phyloP scores from a whole-genome alignment of 768 basidiomycete genomes.

The Russula emetica region DNA sequence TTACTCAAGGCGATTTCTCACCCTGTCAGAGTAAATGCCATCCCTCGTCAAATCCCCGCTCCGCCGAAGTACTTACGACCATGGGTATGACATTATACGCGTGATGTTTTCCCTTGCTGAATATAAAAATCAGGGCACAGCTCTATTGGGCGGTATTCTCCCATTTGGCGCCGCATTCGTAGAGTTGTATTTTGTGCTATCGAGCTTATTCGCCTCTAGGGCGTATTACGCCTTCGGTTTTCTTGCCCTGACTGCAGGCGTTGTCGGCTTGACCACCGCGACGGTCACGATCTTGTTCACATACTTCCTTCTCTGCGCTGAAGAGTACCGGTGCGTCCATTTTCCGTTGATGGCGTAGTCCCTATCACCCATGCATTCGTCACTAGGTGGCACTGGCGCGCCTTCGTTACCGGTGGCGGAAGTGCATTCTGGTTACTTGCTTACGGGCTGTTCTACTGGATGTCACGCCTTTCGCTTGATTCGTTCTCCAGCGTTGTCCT shows the following conservation, averaged over 20 bases:
- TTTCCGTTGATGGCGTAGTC: background rate
- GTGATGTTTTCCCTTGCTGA: background rate
- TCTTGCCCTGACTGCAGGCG: constrained; percentile 76
- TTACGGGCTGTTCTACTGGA: constrained; percentile 89
- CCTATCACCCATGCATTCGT: constrained; percentile 13
- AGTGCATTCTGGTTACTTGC: constrained; percentile 87
- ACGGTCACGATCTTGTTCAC: constrained; percentile 86
- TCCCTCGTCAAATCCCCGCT: constrained; percentile 95
- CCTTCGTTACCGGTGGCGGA: constrained; percentile 88
- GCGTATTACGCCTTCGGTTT: constrained; percentile 98
- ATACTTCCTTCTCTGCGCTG: constrained; percentile 89
- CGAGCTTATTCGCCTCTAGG: constrained; percentile 85
- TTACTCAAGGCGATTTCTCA: constrained; percentile 57
- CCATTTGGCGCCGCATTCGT: constrained; percentile 96
- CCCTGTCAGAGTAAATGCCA: constrained; percentile 86
- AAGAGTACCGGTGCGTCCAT: constrained; percentile 75
- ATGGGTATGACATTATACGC: constrained; percentile 49
- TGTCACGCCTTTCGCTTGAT: constrained; percentile 77
- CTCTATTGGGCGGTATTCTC: constrained; percentile 82
- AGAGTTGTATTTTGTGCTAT: constrained; percentile 89
- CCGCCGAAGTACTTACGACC: constrained; percentile 77
- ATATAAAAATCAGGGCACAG: constrained; percentile 45
- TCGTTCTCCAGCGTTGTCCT: constrained; percentile 76
- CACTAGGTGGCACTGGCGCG: constrained; percentile 90
- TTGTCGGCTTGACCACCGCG: constrained; percentile 83